Percentiles rank a stretch among this genome's conserved stretches.
phyloP scores from a whole-genome alignment of 2,329 filamentous ascomycete genomes.

The Geosmithia morbida region DNA sequence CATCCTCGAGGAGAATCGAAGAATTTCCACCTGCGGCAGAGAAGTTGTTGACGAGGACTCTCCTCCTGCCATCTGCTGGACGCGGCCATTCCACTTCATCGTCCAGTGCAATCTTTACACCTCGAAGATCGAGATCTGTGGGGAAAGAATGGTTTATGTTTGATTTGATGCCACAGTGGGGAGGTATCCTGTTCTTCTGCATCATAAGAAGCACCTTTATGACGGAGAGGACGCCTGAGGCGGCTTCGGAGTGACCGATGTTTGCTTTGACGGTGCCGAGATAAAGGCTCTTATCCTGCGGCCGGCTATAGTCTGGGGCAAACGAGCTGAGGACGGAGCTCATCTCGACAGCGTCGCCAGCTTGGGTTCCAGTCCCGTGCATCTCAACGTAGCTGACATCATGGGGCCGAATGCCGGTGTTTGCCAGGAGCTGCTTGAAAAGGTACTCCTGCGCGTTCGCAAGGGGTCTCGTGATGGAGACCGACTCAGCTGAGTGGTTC shows the following conservation, averaged over 20 bases:
- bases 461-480: constrained; percentile 25
- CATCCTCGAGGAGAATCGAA: background rate
- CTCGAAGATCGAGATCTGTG: background rate
- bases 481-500: constrained; percentile 23
- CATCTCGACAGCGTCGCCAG: constrained; percentile 11
- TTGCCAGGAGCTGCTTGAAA: constrained; percentile 10
- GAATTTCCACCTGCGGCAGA: background rate
- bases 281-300: no score
- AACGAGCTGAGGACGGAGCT: constrained; percentile 1
- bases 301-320: no score
- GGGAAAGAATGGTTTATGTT: background rate
- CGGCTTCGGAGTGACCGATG: no score
- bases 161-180: background rate
- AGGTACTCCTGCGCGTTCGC: constrained; percentile 17
- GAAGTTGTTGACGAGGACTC: background rate
- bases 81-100: no score
- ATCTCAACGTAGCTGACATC: constrained; percentile 30
- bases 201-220: background rate
- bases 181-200: background rate
- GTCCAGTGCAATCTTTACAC: background rate
- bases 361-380: constrained; percentile 22
- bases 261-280: no score
- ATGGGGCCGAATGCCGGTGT: constrained; percentile 3
- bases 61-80: background rate
- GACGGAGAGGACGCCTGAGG: background rate